Base-by-base conservation (phyloP, 2,329 filamentous ascomycete species). In the Paracorniculantispora psalliotae region DNA sequence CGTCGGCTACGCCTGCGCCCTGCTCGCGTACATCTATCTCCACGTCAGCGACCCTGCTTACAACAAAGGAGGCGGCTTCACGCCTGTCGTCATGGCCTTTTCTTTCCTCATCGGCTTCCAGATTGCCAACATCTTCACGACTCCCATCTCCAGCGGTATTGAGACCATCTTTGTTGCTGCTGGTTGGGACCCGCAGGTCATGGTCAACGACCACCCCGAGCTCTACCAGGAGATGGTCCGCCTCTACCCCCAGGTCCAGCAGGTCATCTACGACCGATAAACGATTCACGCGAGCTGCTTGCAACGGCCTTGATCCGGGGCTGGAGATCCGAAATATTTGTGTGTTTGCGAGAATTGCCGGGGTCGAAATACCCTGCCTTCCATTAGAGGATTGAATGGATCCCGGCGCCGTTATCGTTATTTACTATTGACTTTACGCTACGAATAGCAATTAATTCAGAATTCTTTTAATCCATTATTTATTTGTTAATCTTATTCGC, bases 21-120 rank as follows among this genome's bases (percentile, higher is more conserved):
- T 97, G 46, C 78, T 96, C 17, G 85, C 91, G 0, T 97, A 94
- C 71, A 78, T 96, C n/a, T 97, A 96, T 72, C 80, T 97, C 52
- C 77, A 87, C 64, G 91, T 91, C 75, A 96, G 91, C 3, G 75
- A 87, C n/a, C 91, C 91, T 0, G 77, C 79, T 0, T 96, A 96
- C 79, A 96, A 96, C 74, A 64, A 67, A 19, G 73, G 79, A 12
- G 84, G 86, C 59, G 79, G 76, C 21, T 96, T 86, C 71, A 94
- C 91, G 0, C 80, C 88, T 0, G 86, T 96, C 9, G 81, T 96
- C 19, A 83, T 96, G 69, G 90, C 90, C 0, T 96, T 93, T 71
- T 79, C 91, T 0, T 96, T 97, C 76, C 76, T 97, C 55, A 92
- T 97, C 63, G 93, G 93, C 7, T 76, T 96, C 64, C 93, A 97